Evolutionary conservation across 768 basidiomycete genomes (phyloP), one percentile per base, ranked within the genome.

Genomic region (Sarcodon sp.): DNA sequence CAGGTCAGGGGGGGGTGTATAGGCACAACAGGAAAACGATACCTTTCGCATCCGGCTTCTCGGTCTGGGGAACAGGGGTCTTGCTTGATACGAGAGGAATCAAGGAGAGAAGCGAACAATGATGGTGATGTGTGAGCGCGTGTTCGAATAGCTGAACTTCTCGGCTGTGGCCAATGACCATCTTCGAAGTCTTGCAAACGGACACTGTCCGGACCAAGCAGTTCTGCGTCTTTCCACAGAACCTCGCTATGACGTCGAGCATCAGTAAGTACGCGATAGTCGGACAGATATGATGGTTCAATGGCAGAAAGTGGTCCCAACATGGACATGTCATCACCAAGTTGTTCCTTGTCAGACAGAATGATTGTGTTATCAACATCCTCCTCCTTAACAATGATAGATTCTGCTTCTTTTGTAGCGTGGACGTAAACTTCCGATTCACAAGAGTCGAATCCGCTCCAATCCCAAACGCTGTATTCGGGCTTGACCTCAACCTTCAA

Each of bases 191-290:
- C 70, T 45, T 65, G 59, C 7, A 61, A 64, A 47, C 65, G 62
- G 31, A 72, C 64, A 49, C 63, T 71, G 47, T 72, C 70, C 1
- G 71, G 70, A 8, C 70, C 70, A 21, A 72, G 63, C 2, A 72
- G 50, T 44, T 74, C 71, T 6, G 63, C 69, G 45, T 71, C 70
- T 37, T 66, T 62, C 69, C 72, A 71, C 35, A 62, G 51, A 36
- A 65, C 41, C 43, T 64, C 60, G 48, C 60, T 58, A 38, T 56
- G 38, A 15, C 49, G 46, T n/a, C 54, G 59, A 2, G 15, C 21
- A 3, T 47, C 34, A n/a, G 27, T 15, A 7, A 41, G 39, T 41
- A 27, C 15, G 15, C 16, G 39, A 45, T 21, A 32, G 16, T 34
- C 33, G 18, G 16, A 16, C 18, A 15, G 33, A n/a, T n/a, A 21